Conservation (phyloP, 805 yeast genomes). For the Suhomyces sp. region DNA sequence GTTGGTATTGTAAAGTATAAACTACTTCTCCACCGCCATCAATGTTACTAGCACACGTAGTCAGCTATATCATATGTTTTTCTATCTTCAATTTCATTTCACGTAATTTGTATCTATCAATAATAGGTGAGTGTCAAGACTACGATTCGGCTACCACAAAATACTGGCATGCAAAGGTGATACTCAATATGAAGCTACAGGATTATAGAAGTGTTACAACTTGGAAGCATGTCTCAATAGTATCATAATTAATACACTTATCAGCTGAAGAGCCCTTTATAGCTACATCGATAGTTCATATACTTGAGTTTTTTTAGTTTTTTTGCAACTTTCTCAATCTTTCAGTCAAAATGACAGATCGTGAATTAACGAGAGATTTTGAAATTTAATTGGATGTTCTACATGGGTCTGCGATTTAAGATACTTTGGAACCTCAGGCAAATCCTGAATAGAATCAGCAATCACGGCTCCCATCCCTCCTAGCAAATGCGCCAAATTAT, state of each 20-base stretch:
- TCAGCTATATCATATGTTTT: too few relatives aligned
- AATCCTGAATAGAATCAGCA: slow-evolving; percentile 13
- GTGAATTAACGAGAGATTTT: neutral
- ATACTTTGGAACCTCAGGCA: slow-evolving; percentile 9
- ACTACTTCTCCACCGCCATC: too few relatives aligned
- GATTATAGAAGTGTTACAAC: too few relatives aligned
- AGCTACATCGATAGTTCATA: neutral
- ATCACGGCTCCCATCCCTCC: slow-evolving; percentile 31
- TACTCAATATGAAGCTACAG: neutral
- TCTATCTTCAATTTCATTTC: too few relatives aligned
- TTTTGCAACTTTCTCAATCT: neutral
- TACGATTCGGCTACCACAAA: neutral
- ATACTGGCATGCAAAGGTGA: neutral
- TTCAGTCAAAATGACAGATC: neutral
- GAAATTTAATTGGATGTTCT: neutral
- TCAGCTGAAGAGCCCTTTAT: too few relatives aligned
- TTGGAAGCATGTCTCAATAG: neutral
- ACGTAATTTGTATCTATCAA: too few relatives aligned
- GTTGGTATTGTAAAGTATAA: too few relatives aligned
- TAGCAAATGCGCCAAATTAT: slow-evolving; percentile 30
- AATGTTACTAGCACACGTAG: too few relatives aligned
- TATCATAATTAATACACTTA: too few relatives aligned
- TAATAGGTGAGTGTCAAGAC: too few relatives aligned
- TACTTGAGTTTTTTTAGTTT: neutral
- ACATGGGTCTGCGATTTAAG: slow-evolving; percentile 7